Conservation (phyloP, 2,329 filamentous ascomycete species). For the Colletotrichum noveboracense region DNA sequence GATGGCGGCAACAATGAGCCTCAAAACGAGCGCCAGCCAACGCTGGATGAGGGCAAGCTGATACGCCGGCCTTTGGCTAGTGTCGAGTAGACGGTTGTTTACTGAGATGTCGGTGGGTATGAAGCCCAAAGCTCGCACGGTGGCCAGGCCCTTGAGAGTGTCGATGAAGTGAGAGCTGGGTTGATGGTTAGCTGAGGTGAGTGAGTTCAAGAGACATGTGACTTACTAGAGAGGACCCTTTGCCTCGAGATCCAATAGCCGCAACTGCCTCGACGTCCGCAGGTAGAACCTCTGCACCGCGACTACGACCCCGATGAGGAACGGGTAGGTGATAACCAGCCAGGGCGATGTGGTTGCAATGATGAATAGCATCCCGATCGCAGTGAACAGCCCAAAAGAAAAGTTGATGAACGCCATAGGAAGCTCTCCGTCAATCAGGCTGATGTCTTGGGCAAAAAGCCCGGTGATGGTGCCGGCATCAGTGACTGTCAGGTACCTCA, state of each 20-base stretch:
- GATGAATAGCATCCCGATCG: conserved; percentile 50
- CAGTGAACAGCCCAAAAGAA: conserved; percentile 24
- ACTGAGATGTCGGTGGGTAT: conserved; percentile 43
- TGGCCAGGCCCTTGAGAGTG: conserved; percentile 58
- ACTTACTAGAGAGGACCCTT: conserved; percentile 62
- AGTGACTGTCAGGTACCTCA: conserved; percentile 45
- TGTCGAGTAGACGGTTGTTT: conserved; percentile 55
- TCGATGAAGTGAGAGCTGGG: conserved; percentile 57
- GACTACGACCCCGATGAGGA: conserved; percentile 51
- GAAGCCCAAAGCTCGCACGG: conserved; percentile 64
- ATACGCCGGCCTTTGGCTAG: conserved; percentile 62
- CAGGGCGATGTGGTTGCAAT: conserved; percentile 49
- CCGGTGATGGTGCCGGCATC: conserved; percentile 48
- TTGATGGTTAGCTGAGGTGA: not conserved
- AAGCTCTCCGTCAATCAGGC: conserved; percentile 44
- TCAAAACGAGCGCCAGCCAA: conserved; percentile 59
- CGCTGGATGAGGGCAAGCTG: conserved; percentile 62
- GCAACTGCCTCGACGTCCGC: conserved; percentile 63
- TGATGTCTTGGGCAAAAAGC: conserved; percentile 51
- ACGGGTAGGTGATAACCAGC: conserved; percentile 54
- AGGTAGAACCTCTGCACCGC: conserved; percentile 63
- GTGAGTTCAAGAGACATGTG: not conserved
- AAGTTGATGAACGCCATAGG: conserved; percentile 38
- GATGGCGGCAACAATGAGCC: conserved; percentile 53
- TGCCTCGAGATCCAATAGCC: conserved; percentile 65